Evolutionary conservation across 1,284 basidiomycete species (phyloP), one percentile per base, ranked within the genome.

Genomic region (Sporisorium graminicola): DNA sequence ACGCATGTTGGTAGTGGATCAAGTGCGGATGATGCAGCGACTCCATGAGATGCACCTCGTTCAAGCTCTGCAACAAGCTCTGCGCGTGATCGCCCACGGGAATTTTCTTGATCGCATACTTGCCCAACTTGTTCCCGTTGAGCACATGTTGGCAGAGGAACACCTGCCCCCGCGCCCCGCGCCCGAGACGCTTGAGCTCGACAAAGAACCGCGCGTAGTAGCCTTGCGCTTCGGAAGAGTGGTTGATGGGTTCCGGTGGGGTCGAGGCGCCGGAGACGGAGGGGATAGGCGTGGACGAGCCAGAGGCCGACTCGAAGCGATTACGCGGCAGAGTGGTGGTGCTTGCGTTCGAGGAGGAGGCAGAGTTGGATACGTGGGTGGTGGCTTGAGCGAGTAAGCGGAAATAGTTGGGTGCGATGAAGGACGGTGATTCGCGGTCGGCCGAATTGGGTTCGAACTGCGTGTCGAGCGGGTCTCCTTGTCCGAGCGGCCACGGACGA

Each of bases 1-100:
- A 98, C 0, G 94, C 91, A 80, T 97, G 95, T 86, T 97, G 95
- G 82, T 97, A 97, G 18, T 93, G 94, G 71, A 97, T 90, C 77
- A 98, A 94, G 77, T 97, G 96, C 4, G 91, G 92, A 87, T 98
- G 95, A 58, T 92, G 90, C 5, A 98, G 87, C n/a, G 90, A 88
- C 83, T 97, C 94, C 57, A 97, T 88, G 6, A 95, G 87, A 53
- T 92, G 91, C 46, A 94, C 92, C 90, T 92, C 84, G 43, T 73
- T 79, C 22, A 85, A 58, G 35, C 74, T 80, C 33, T 70, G 63
- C 18, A 77, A 61, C 57, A 83, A 49, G n/a, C 27, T 71, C 49
- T 76, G 62, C 24, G 68, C 69, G 35, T 81, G 73, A 8, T 93
- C 90, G 35, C 95, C 94, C 0, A 98, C 92, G 0, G 94, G 94